Evolutionary conservation across 202 grass and related monocot species (phyloP).

Genomic region (Alloteropsis angusta): DNA sequence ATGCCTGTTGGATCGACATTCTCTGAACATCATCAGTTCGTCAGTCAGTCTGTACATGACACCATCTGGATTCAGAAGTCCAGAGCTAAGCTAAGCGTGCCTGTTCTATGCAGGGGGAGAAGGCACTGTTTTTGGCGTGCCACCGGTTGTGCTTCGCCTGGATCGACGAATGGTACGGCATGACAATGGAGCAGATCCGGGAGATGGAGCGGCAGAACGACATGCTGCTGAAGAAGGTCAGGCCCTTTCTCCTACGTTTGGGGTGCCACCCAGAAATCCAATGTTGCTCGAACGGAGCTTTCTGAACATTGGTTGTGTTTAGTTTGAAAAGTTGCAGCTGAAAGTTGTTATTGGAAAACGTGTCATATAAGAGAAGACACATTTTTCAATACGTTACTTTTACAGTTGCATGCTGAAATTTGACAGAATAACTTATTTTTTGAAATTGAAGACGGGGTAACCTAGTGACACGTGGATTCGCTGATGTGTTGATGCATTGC

Average conservation of each 20-base stretch:
- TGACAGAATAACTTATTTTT: not conserved
- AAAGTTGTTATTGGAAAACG: no score
- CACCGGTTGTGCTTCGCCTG: slow-evolving; percentile 84
- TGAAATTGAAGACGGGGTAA: no score
- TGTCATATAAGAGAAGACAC: no score
- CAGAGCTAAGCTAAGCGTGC: not conserved
- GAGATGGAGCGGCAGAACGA: slow-evolving; percentile 76
- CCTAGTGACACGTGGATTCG: not conserved
- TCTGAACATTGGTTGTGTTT: not conserved
- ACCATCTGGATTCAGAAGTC: not conserved
- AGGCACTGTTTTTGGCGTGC: slow-evolving; percentile 63
- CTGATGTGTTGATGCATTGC: not conserved
- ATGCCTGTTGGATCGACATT: not conserved
- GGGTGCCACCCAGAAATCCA: not conserved
- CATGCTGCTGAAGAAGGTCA: slow-evolving; percentile 68
- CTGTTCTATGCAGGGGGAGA: slow-evolving; percentile 43
- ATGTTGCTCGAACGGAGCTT: not conserved
- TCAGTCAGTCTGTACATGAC: not conserved
- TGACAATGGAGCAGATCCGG: slow-evolving; percentile 62
- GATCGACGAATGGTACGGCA: slow-evolving; percentile 92
- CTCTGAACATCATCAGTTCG: not conserved
- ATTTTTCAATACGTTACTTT: no score
- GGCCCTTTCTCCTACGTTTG: not conserved
- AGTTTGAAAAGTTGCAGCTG: no score
- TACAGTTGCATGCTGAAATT: no score